Base-by-base conservation (phyloP, 2,329 filamentous ascomycete genomes). In the Xylogone sp. region DNA sequence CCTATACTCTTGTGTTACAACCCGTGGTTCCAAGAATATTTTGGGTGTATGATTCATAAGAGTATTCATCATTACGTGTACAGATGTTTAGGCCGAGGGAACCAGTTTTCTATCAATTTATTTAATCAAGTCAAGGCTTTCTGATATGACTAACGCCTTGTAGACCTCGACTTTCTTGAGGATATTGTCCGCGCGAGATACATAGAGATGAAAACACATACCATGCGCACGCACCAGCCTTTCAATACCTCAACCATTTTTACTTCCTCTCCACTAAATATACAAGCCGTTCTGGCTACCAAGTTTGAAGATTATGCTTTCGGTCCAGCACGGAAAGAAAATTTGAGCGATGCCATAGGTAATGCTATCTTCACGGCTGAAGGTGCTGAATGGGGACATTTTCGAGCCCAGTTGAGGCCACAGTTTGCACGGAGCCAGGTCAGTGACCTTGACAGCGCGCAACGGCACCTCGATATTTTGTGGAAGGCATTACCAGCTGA, bases 401-500 rank as follows among this genome's bases (percentile, higher is more conserved):
- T 67, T 8, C 62, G 70, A 7, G 64, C 65, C 20, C 62, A 71
- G 21, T 60, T 72, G 4, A 64, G 66, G 16, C 67, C 68, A 16
- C 69, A 71, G 50, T 72, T 73, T 47, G 57, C 58, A 2, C 56
- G 61, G 6, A 62, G 64, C 22, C 65, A 65, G 46, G 62, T 66
- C 22, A 59, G 61, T 19, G 62, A 70, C 54, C 57, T 70, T 4
- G 66, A 66, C n/a, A 49, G 62, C 24, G 63, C 69, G 43, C 56
- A 59, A 62, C 72, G 75, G 18, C 87, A 92, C 65, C 74, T 88
- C 2, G 69, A 59, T 7, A 54, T 59, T 10, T 57, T 67, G 2
- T 61, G 63, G 45, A 58, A 63, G 24, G 55, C 57, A 2, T 39
- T 61, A 8, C 59, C 64, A 2, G 48, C 58, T 18, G 53, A 56